Base-by-base conservation (phyloP, 768 basidiomycete genomes). In the Tulasnella sp. region DNA sequence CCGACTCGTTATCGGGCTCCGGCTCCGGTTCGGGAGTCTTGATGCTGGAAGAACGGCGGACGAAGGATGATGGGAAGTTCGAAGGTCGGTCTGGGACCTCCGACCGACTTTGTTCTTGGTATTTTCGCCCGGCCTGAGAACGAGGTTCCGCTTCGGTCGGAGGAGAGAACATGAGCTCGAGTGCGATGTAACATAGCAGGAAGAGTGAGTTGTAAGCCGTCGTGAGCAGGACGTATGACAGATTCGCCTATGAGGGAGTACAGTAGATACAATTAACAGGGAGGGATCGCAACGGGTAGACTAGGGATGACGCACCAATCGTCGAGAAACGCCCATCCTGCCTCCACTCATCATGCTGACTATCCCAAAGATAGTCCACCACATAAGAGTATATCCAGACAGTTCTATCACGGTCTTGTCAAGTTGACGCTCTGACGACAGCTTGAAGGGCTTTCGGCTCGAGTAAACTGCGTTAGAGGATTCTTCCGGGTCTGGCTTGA, bases 221-320 rank as follows among this genome's bases (percentile, higher is more conserved):
- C 8, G 91, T 85, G 94, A 95, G 98, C 19, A 94, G 79, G 40
- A 95, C 87, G 79, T 99, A 98, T 4, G 91, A 85, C 36, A 94
- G 76, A 77, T 98, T 98, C 62, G 89, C 92, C 95, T 95, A 74
- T 6, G 75, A 19, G 52, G 22, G 39, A 39, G 39, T 65, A 66
- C 5, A 26, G 11, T 1, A 65, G n/a, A 17, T 5, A 52, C 16
- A 72, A 35, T 16, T 1, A 17, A 1, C n/a, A 41, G 62, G 19
- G n/a, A 37, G 8, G 2, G 8, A n/a, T 34, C 22, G 4, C 17
- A 39, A 16, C 29, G 22, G 36, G 44, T 19, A 40, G 62, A 62
- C 22, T 41, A 32, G 64, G 39, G 36, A 26, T 63, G 44, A 34
- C 22, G 83, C 40, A 89, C 90, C 78, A 90, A 78, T 72, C 88